Evolutionary conservation across 2,329 filamentous ascomycete species (phyloP).

Genomic region (Fusarium continuum): DNA sequence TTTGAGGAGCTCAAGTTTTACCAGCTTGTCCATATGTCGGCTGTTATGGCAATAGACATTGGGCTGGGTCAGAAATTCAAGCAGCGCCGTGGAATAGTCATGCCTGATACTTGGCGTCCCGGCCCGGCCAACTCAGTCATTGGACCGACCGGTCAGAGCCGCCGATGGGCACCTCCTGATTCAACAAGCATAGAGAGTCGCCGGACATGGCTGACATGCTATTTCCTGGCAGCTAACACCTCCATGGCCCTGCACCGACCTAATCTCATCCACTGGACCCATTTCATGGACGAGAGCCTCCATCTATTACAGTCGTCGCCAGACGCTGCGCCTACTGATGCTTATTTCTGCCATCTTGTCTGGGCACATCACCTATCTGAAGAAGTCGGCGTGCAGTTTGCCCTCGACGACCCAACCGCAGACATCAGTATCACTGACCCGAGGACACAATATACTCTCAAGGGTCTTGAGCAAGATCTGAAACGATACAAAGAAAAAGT

Average conservation of each 20-base stretch:
- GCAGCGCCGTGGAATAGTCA: slow-evolving; percentile 30
- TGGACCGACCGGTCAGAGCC: slow-evolving; percentile 35
- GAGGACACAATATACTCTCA: slow-evolving; percentile 71
- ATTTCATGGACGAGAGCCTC: slow-evolving; percentile 69
- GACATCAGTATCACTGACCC: slow-evolving; percentile 66
- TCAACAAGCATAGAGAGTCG: slow-evolving; percentile 64
- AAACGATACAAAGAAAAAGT: slow-evolving; percentile 67
- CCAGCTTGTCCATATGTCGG: slow-evolving; percentile 82
- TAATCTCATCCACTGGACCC: slow-evolving; percentile 66
- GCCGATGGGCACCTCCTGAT: slow-evolving; percentile 56
- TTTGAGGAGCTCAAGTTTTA: slow-evolving; percentile 92
- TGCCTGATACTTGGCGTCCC: slow-evolving; percentile 48
- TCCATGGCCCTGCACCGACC: slow-evolving; percentile 70
- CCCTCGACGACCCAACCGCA: slow-evolving; percentile 69
- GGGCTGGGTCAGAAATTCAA: slow-evolving; percentile 67
- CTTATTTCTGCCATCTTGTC: slow-evolving; percentile 66
- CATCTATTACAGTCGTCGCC: slow-evolving; percentile 63
- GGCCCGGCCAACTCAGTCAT: slow-evolving; percentile 39
- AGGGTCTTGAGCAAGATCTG: slow-evolving; percentile 71
- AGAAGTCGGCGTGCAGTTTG: slow-evolving; percentile 73
- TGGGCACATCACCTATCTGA: slow-evolving; percentile 72
- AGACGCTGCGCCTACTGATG: slow-evolving; percentile 65
- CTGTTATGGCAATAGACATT: slow-evolving; percentile 84
- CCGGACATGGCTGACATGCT: slow-evolving; percentile 67
- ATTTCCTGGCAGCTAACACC: slow-evolving; percentile 67